These are phyloP conservation scores for Xylaria acuta DNA, from an alignment of 495 filamentous ascomycete genomes.

Conservation along the genomic window DNA sequence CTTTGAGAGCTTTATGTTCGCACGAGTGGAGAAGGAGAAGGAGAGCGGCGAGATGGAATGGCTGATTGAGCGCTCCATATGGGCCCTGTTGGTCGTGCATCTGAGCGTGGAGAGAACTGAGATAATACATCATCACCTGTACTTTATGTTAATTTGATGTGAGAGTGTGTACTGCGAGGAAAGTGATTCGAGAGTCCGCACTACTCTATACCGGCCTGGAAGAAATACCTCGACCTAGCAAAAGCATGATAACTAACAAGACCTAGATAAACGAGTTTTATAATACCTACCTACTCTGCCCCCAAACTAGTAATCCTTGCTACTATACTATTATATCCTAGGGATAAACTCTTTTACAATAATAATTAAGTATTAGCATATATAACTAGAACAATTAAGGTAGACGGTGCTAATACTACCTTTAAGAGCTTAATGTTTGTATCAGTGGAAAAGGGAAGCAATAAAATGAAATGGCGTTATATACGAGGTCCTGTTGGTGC, in stretches of 20 bases:
- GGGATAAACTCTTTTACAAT: no score
- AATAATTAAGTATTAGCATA: no score
- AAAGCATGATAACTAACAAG: not conserved
- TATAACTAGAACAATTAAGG: no score
- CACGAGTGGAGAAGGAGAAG: constrained; percentile 25
- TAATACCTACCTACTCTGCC: no score
- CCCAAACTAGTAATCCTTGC: no score
- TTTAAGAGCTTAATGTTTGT: no score
- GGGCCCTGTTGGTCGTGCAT: constrained; percentile 22
- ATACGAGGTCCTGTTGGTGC: no score
- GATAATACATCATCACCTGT: not conserved
- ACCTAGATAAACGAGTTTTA: not conserved
- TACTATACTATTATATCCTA: no score
- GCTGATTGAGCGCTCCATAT: constrained; percentile 36
- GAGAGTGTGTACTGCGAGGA: not conserved
- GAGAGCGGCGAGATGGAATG: constrained; percentile 34
- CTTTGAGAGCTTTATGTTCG: constrained; percentile 41
- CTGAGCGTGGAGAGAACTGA: constrained; percentile 1
- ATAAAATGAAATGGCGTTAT: no score
- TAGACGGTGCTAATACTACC: no score
- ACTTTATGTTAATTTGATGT: no score
- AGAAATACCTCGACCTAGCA: not conserved
- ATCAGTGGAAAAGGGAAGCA: no score
- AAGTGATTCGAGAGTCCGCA: not conserved
- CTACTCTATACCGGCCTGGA: not conserved